These are phyloP conservation scores for Cyberlindnera petersonii DNA, from an alignment of 805 yeast species.

Conservation along the genomic window DNA sequence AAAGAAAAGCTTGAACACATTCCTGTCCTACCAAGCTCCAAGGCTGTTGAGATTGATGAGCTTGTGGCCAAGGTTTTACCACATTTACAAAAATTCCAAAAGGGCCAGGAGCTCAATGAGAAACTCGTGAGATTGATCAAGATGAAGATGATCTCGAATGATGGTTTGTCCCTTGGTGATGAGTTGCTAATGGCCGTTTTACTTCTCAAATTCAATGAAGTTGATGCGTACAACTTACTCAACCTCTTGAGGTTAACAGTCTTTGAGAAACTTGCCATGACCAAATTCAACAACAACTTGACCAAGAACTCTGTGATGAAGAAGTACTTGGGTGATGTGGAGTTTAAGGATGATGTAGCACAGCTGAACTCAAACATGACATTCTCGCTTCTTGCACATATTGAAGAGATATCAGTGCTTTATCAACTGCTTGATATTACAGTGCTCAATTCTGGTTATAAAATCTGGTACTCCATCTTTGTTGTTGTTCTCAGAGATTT, in stretches of 20 bases:
- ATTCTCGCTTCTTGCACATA: constrained; percentile 6
- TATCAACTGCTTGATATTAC: constrained; percentile 23
- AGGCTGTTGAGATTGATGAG: constrained; percentile 26
- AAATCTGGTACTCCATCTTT: constrained; percentile 36
- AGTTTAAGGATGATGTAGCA: constrained; percentile 8
- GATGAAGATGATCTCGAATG: constrained; percentile 33
- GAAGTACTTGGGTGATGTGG: constrained; percentile 10
- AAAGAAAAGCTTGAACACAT: constrained; percentile 28
- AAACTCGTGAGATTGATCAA: constrained; percentile 30
- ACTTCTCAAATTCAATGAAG: constrained; percentile 20
- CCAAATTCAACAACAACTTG: constrained; percentile 21
- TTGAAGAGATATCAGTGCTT: constrained; percentile 4
- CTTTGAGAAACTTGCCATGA: constrained; percentile 13
- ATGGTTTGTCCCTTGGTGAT: constrained; percentile 35
- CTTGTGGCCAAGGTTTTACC: constrained; percentile 11
- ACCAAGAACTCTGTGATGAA: constrained; percentile 14
- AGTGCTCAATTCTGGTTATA: constrained; percentile 31
- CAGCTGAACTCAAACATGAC: constrained; percentile 12
- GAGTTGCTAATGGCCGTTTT: constrained; percentile 29
- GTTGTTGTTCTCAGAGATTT: constrained; percentile 42
- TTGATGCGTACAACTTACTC: constrained; percentile 22
- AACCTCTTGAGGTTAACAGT: constrained; percentile 17
- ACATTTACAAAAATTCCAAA: constrained; percentile 16
- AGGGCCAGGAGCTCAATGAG: constrained; percentile 11
- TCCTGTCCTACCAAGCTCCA: constrained; percentile 30